phyloP scores from a whole-genome alignment of 2,329 filamentous ascomycete genomes.

The Aspergillus novofumigatus region DNA sequence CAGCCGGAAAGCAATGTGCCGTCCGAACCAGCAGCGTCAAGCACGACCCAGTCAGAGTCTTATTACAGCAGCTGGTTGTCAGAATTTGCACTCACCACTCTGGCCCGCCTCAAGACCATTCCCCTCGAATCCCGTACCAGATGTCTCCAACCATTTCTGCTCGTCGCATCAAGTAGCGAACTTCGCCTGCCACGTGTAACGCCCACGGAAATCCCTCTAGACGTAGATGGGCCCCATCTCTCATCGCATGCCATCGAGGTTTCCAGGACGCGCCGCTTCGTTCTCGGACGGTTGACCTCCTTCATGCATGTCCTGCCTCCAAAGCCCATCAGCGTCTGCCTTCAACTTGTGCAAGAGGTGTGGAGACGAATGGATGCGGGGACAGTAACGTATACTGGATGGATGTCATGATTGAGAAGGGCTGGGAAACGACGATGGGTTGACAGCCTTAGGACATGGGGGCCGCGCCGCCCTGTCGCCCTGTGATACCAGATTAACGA shows the following conservation, averaged over 20 bases:
- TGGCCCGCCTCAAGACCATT: constrained; percentile 47
- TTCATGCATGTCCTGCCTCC: constrained; percentile 47
- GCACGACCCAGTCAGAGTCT: constrained; percentile 21
- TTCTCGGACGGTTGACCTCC: constrained; percentile 47
- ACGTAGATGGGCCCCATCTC: constrained; percentile 19
- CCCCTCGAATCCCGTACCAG: constrained; percentile 51
- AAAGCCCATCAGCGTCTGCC: constrained; percentile 48
- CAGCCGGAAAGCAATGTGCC: constrained; percentile 1
- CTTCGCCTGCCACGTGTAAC: constrained; percentile 40
- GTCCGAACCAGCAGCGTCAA: constrained; percentile 16
- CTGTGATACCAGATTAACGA: too few species aligned
- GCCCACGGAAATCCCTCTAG: background rate
- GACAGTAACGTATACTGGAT: constrained; percentile 49
- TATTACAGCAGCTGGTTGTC: constrained; percentile 43
- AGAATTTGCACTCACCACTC: constrained; percentile 48
- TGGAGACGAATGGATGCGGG: constrained; percentile 50
- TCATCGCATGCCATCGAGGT: constrained; percentile 44
- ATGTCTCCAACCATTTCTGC: constrained; percentile 51
- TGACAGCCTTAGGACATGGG: constrained; percentile 12
- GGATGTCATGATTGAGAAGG: constrained; percentile 54
- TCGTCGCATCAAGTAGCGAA: constrained; percentile 50
- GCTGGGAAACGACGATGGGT: constrained; percentile 55
- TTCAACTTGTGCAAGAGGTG: constrained; percentile 50
- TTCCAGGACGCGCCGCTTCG: constrained; percentile 46
- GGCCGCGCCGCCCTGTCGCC: too few species aligned